Evolutionary conservation across 1,284 basidiomycete species (phyloP).

Genomic region (Rhodotorula sp.): DNA sequence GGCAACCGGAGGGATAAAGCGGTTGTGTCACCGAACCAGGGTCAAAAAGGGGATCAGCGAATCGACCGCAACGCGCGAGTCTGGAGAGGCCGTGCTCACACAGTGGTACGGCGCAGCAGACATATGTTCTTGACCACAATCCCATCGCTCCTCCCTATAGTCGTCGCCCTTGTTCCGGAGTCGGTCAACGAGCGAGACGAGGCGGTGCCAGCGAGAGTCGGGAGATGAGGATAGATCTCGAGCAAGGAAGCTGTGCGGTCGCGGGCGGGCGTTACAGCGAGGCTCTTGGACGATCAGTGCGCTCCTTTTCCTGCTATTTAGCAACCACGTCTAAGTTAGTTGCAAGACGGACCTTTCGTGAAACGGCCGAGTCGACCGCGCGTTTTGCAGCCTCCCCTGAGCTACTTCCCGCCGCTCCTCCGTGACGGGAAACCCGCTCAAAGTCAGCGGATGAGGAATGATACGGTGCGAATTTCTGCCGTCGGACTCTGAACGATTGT

Average conservation of each 20-base stretch:
- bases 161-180: not conserved
- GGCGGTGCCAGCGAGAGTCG: not conserved
- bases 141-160: constrained; percentile 15
- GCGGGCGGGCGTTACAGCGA: too few relatives aligned
- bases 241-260: not conserved
- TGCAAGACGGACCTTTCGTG: too few relatives aligned
- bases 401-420: too few relatives aligned
- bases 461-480: too few relatives aligned
- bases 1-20: not conserved
- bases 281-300: not conserved
- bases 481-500: too few relatives aligned
- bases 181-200: too few relatives aligned
- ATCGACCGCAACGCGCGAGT: not conserved
- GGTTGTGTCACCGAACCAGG: not conserved
- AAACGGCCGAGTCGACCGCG: too few relatives aligned
- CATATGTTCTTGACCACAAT: constrained; percentile 35
- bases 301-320: too few relatives aligned
- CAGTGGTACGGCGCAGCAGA: constrained; percentile 40
- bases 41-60: not conserved
- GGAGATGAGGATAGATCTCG: not conserved
- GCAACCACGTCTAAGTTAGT: too few relatives aligned
- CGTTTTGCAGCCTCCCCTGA: too few relatives aligned
- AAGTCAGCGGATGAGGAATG: too few relatives aligned
- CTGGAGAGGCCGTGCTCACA: constrained; percentile 14
- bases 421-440: too few relatives aligned